Percentiles rank a stretch among this genome's conserved stretches.
phyloP scores from a whole-genome alignment of 257 asterid species.

The Penstemon eatonii region DNA sequence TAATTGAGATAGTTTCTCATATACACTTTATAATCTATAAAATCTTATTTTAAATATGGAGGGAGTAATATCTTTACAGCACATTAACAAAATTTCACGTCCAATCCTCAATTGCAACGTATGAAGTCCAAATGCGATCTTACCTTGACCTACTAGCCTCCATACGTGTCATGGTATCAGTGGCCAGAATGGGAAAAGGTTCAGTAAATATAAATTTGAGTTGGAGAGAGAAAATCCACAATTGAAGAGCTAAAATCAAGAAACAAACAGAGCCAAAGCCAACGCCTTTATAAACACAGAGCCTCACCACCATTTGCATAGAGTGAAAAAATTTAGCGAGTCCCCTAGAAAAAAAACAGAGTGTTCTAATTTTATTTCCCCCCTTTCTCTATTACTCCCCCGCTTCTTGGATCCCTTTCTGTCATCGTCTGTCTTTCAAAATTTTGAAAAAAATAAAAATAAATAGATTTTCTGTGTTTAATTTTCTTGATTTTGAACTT shows the following conservation, averaged over 20 bases:
- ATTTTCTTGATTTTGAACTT: constrained; percentile 37
- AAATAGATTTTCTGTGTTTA: constrained; percentile 41
- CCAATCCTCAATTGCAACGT: constrained; percentile 28
- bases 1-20: too few relatives aligned
- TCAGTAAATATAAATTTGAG: not conserved
- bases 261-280: constrained; percentile 17
- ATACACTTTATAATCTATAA: too few relatives aligned
- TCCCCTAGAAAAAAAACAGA: constrained; percentile 24
- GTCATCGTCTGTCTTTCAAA: constrained; percentile 86
- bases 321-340: constrained; percentile 67
- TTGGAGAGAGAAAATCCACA: not conserved
- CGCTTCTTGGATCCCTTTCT: constrained; percentile 93
- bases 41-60: too few relatives aligned
- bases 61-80: not conserved
- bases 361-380: constrained; percentile 31
- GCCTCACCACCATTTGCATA: constrained; percentile 18
- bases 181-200: constrained; percentile 11
- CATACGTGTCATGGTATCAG: constrained; percentile 25
- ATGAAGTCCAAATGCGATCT: not conserved
- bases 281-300: constrained; percentile 49
- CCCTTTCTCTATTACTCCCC: constrained; percentile 55
- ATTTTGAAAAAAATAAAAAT: constrained; percentile 8
- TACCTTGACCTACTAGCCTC: constrained; percentile 28
- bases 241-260: constrained; percentile 25
- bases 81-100: not conserved